These are phyloP conservation scores for Tulasnella sp. DNA, from an alignment of 768 basidiomycete genomes.

Conservation along the genomic window DNA sequence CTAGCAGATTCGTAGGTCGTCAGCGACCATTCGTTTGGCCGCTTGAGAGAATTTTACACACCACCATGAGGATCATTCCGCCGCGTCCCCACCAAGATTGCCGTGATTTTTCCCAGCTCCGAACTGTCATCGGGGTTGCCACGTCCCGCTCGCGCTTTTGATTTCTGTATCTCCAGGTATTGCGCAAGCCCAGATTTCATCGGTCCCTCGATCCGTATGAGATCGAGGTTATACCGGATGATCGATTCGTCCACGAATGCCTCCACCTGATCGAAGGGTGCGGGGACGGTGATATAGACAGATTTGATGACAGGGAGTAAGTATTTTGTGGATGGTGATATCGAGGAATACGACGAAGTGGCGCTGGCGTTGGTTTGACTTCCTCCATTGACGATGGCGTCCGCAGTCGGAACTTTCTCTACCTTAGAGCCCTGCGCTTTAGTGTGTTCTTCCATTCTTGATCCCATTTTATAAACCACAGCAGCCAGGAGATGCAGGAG, in stretches of 20 bases:
- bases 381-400: no score
- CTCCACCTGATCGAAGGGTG: constrained; percentile 79
- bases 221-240: constrained; percentile 57
- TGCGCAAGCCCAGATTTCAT: constrained; percentile 70
- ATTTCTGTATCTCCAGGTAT: constrained; percentile 43
- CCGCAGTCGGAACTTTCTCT: no score
- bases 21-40: background rate
- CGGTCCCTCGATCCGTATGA: constrained; percentile 46
- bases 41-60: constrained; percentile 31
- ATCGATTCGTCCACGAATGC: constrained; percentile 62
- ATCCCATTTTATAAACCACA: constrained; percentile 41
- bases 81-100: constrained; percentile 83
- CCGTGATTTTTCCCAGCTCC: constrained; percentile 46
- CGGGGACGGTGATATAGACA: constrained; percentile 82
- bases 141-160: background rate
- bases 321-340: constrained; percentile 30
- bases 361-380: constrained; percentile 7
- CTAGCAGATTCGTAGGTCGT: constrained; percentile 37
- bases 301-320: constrained; percentile 39
- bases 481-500: constrained; percentile 81
- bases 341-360: constrained; percentile 27
- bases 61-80: constrained; percentile 90
- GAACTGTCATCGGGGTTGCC: background rate
- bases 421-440: no score
- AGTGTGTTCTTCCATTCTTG: no score